phyloP scores from a whole-genome alignment of 345 rosid species.

The Camelina sativa region DNA sequence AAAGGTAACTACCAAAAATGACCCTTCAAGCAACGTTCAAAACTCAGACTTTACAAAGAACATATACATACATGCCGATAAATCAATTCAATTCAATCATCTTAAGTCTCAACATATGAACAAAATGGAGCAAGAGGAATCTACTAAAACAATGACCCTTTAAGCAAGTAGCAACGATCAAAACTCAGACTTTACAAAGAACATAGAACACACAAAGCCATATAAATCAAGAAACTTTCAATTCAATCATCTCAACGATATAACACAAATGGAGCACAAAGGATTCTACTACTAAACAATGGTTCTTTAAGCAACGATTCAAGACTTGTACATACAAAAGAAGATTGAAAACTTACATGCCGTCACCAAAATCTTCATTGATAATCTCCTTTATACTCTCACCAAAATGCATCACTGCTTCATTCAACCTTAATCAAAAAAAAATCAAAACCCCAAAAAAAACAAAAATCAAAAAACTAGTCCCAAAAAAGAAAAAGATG shows the following conservation, averaged over 20 bases:
- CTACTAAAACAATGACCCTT: neutral
- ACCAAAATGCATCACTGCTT: slow-evolving; percentile 96
- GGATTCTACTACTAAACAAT: neutral
- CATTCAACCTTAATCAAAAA: slow-evolving; percentile 66
- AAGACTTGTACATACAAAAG: slow-evolving; percentile 18
- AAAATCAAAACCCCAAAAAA: neutral
- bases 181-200: slow-evolving; percentile 13
- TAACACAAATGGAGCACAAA: neutral
- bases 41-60: neutral
- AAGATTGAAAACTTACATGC: slow-evolving; percentile 62
- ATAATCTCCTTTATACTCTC: slow-evolving; percentile 94
- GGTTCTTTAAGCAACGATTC: neutral
- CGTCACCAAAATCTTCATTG: slow-evolving; percentile 95
- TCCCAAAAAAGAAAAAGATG: neutral
- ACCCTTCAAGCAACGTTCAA: neutral
- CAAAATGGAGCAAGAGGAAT: neutral
- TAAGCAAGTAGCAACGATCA: neutral
- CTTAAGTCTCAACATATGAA: neutral
- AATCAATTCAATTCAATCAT: neutral
- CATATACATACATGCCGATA: no score
- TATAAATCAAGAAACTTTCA: neutral
- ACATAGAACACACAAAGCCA: neutral
- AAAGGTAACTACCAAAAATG: neutral
- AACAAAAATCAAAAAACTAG: neutral
- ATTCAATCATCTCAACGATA: neutral